A percentile compares a stretch with the other conserved stretches of the same genome.
phyloP scores from a whole-genome alignment of 306 rosid species.

The Quercus gilva region DNA sequence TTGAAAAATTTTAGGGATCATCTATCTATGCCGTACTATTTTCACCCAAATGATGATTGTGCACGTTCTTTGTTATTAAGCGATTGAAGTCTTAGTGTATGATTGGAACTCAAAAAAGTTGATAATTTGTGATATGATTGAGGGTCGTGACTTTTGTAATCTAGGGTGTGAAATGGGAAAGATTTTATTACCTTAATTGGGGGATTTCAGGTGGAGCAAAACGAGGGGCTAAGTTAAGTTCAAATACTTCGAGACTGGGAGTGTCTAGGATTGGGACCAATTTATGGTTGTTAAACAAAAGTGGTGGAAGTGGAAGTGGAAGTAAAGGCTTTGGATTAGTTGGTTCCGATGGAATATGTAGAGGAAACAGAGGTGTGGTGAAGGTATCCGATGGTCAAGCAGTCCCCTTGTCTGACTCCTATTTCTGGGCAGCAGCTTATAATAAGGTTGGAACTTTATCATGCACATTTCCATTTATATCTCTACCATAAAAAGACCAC shows the following conservation, averaged over 20 bases:
- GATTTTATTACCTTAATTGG: background rate
- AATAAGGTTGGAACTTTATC: background rate
- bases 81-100: background rate
- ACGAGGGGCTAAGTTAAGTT: background rate
- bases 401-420: background rate
- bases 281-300: background rate
- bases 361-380: conserved; percentile 1
- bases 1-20: too few relatives aligned
- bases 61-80: too few relatives aligned
- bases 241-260: background rate
- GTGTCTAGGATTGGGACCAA: background rate
- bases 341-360: background rate
- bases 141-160: too few relatives aligned
- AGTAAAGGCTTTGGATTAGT: conserved; percentile 12
- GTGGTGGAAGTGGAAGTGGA: background rate
- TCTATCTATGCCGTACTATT: too few relatives aligned
- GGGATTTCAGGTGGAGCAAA: conserved; percentile 30
- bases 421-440: conserved; percentile 2
- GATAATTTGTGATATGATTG: too few relatives aligned
- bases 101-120: too few relatives aligned
- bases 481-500: too few relatives aligned
- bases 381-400: conserved; percentile 38
- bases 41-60: too few relatives aligned
- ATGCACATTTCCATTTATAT: background rate
- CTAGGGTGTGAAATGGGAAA: too few relatives aligned